Percentiles rank a stretch among this genome's conserved stretches.
Conservation (phyloP, 305 asterid species). For the Fraxinus nigra region DNA sequence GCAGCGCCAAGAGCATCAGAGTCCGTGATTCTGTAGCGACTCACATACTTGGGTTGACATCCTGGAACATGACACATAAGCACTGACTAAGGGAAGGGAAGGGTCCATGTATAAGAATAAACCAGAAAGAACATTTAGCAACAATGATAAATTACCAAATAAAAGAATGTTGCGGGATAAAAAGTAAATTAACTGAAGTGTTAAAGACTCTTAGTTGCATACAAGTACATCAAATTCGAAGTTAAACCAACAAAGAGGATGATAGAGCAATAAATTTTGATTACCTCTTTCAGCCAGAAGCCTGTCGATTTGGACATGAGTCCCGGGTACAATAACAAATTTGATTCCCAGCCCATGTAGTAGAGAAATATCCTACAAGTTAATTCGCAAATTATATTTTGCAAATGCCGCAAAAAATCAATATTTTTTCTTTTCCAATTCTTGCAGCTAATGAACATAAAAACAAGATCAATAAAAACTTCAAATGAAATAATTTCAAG, state of each 20-base stretch:
- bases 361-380: constrained; percentile 77
- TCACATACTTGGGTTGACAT: constrained; percentile 72
- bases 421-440: not conserved
- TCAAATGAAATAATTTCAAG: not conserved
- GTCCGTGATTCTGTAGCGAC: constrained; percentile 93
- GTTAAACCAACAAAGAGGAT: not conserved
- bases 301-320: constrained; percentile 85
- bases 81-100: not conserved
- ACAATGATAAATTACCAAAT: not conserved
- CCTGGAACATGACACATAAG: constrained; percentile 46
- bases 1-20: constrained; percentile 85
- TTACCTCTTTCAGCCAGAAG: constrained; percentile 73
- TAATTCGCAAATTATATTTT: not conserved
- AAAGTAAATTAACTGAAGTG: not conserved
- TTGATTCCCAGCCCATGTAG: constrained; percentile 94
- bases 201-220: not conserved
- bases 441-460: constrained; percentile 18
- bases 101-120: not conserved
- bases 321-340: constrained; percentile 93
- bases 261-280: constrained; percentile 13
- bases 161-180: constrained; percentile 4
- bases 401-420: not conserved
- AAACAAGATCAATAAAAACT: not conserved
- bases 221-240: not conserved
- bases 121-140: not conserved